These are phyloP conservation scores for Exophiala sp. DNA, from an alignment of 2,329 filamentous ascomycete species.

Conservation along the genomic window DNA sequence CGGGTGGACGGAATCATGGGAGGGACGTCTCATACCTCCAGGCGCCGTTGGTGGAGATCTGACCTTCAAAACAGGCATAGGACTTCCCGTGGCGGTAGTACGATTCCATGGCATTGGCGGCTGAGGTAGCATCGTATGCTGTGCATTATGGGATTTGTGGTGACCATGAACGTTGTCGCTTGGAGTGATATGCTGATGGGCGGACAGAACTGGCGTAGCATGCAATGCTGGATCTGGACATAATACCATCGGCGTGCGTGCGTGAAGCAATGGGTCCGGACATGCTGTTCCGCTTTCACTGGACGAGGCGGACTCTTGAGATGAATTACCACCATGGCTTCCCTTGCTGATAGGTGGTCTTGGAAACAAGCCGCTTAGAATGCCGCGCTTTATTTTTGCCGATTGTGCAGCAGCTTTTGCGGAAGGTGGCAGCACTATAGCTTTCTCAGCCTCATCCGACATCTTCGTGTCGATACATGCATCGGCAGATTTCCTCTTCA, in stretches of 20 bases:
- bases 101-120: constrained; percentile 15
- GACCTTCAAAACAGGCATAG: constrained; percentile 23
- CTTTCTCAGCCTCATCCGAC: background rate
- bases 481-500: constrained; percentile 15
- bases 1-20: constrained; percentile 4
- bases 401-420: constrained; percentile 28
- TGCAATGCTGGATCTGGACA: constrained; percentile 25
- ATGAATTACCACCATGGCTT: constrained; percentile 3
- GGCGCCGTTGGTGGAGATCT: constrained; percentile 9
- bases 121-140: background rate
- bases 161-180: background rate
- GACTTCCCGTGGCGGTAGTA: constrained; percentile 28
- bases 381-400: constrained; percentile 26
- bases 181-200: background rate
- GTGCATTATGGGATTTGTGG: background rate
- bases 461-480: background rate
- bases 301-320: constrained; percentile 2
- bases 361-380: constrained; percentile 19
- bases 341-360: constrained; percentile 9
- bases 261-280: constrained; percentile 23
- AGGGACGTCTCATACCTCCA: constrained; percentile 1
- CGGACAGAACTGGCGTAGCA: constrained; percentile 3
- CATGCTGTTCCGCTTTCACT: constrained; percentile 5
- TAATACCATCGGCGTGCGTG: constrained; percentile 13
- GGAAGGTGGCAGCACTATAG: constrained; percentile 22